Evolutionary conservation across 345 rosid genomes (phyloP), one percentile per base, ranked within the genome.

Genomic region (Gossypium rotundifolium): DNA sequence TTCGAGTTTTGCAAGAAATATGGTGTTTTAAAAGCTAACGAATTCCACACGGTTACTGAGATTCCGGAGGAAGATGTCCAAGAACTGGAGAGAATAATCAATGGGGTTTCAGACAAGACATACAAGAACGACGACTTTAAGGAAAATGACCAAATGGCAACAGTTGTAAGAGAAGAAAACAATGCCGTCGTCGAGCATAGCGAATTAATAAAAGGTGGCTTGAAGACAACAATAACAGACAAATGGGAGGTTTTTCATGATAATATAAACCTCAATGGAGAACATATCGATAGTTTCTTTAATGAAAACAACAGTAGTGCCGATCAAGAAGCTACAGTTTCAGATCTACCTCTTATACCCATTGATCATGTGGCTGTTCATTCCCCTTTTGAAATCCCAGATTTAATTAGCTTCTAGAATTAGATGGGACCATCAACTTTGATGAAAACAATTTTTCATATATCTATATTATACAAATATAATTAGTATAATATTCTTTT

Each of bases 161-260:
- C 74, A 17, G 81, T 58, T 48, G 74, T 72, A 60, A 85, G 71
- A 49, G 65, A 71, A 67, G 73, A 71, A 12, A 9, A 53, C 12
- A 44, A 18, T 20, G 75, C 51, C 27, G 42, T 27, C 11, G 60
- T 17, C 49, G 71, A 38, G 53, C 46, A 54, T 18, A 29, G 59
- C 48, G 52, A 13, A 16, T 33, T 33, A 33, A 3, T 48, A 51
- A 59, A 48, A 3, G 49, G 14, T 10, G 58, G 3, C 22, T 70
- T 86, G 83, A 80, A 18, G 81, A 86, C 94, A 9, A 72, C 79
- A 23, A 77, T 88, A 55, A 86, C 91, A 1, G 79, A 87, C 27
- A 77, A 85, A 79, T 89, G 94, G 93, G 91, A 82, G 72, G 79
- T 86, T 23, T 59, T 89, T 40, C 88, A 87, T 10, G 88, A 89